Base-by-base conservation (phyloP, 2,329 filamentous ascomycete species). In the Helotiales sp. region DNA sequence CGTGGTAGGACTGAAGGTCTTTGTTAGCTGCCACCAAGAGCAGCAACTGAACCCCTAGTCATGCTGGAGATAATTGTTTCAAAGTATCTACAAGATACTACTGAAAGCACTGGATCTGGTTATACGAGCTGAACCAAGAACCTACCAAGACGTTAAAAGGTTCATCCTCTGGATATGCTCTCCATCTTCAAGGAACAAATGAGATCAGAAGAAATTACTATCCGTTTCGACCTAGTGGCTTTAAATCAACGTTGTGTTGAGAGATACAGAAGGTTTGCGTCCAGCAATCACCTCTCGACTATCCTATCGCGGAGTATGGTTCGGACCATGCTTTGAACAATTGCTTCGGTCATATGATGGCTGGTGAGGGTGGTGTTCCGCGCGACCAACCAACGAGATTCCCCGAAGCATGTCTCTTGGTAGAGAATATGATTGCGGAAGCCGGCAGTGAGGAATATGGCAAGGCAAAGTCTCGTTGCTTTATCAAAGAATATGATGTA, bases 241-340 rank as follows among this genome's bases (percentile, higher is more conserved):
- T 30, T 54, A 15, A 49, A 54, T 24, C 42, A 54, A 25, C 40
- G 52, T 19, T 54, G 40, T 48, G 52, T 54, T 44, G 52, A 49
- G 31, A 38, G 13, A 19, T 36, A 5, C 30, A 54, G 40, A 24
- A 25, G n/a, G 6, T 49, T 22, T 57, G 30, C 25, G 25, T 53
- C n/a, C 42, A 53, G n/a, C n/a, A 49, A 25, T 57, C 55, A 40
- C 40, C 49, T 27, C 40, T 53, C 2, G 49, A 53, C 17, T 57
- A 57, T 49, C 49, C 55, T 2, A 10, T 8, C 6, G 40, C 19
- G 6, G 12, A 46, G 24, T 46, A 15, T 29, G 24, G 5, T 9
- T 9, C 19, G 8, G 44, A 57, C 24, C 2, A 12, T 3, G n/a
- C 33, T 3, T 3, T 49, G 13, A 19, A 25, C 9, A 15, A 10